phyloP scores from a whole-genome alignment of 495 filamentous ascomycete species.

The Penicillium samsonianum region DNA sequence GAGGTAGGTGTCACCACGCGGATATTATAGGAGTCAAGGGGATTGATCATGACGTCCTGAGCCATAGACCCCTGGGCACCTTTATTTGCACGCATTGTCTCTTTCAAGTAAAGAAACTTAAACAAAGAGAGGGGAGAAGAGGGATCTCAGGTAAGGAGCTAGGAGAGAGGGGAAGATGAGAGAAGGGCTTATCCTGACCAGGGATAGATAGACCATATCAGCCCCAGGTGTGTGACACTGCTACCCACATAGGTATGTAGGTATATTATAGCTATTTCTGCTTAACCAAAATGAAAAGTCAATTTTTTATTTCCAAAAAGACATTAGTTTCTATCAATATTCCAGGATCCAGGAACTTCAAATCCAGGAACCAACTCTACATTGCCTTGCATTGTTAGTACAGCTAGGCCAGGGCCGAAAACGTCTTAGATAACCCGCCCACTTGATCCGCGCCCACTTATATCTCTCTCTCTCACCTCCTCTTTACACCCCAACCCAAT shows the following conservation, averaged over 20 bases:
- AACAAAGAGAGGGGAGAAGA: constrained; percentile 8
- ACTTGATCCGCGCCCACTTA: constrained; percentile 22
- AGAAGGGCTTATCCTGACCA: constrained; percentile 25
- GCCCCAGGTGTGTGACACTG: constrained; percentile 8
- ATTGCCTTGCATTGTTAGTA: constrained; percentile 4
- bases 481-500: constrained; percentile 12
- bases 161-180: constrained; percentile 22
- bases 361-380: constrained; percentile 2
- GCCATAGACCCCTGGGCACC: constrained; percentile 8
- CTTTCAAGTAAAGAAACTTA: neutral
- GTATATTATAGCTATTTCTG: neutral
- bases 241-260: neutral
- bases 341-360: neutral
- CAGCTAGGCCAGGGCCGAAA: constrained; percentile 28
- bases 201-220: constrained; percentile 15
- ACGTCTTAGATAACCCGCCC: constrained; percentile 31
- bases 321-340: neutral
- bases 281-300: neutral
- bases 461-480: constrained; percentile 14
- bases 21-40: constrained; percentile 38
- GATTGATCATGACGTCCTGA: constrained; percentile 29
- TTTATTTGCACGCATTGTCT: constrained; percentile 24
- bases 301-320: neutral
- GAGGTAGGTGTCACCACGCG: constrained; percentile 32
- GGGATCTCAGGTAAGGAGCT: constrained; percentile 28